Evolutionary conservation across 352 stramenopile genomes (phyloP).

Genomic region (Pythium periplocum): DNA sequence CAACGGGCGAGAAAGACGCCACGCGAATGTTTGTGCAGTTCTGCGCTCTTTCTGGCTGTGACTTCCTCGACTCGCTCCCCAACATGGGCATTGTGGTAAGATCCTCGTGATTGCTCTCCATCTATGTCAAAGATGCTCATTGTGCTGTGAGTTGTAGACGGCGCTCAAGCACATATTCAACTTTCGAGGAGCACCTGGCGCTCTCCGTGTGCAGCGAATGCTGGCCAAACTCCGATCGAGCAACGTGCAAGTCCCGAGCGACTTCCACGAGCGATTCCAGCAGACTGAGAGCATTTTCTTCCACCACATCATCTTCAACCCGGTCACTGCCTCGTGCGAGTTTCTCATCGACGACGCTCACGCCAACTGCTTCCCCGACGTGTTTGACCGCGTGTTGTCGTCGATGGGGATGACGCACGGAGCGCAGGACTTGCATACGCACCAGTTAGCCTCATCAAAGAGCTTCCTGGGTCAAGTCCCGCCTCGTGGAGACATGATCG

Average conservation of each 20-base stretch:
- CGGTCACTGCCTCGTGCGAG: slow-evolving; percentile 30
- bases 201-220: slow-evolving; percentile 56
- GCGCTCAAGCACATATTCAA: slow-evolving; percentile 71
- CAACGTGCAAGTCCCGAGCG: slow-evolving; percentile 36
- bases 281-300: slow-evolving; percentile 74
- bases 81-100: slow-evolving; percentile 71
- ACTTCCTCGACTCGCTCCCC: slow-evolving; percentile 74
- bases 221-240: slow-evolving; percentile 52
- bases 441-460: slow-evolving; percentile 14
- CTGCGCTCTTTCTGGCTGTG: slow-evolving; percentile 63
- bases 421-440: slow-evolving; percentile 26
- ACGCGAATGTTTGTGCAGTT: slow-evolving; percentile 80
- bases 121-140: no score
- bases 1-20: slow-evolving; percentile 46
- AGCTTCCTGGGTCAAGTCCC: slow-evolving; percentile 42
- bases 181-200: slow-evolving; percentile 48
- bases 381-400: slow-evolving; percentile 26
- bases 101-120: background rate
- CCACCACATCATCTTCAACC: slow-evolving; percentile 75
- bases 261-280: slow-evolving; percentile 50
- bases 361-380: slow-evolving; percentile 43
- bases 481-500: slow-evolving; percentile 28
- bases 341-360: slow-evolving; percentile 47
- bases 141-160: slow-evolving; percentile 25
- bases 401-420: slow-evolving; percentile 9